A percentile compares a stretch with the other conserved stretches of the same genome.
These are phyloP conservation scores for Rostrohypoxylon terebratum DNA, from an alignment of 495 filamentous ascomycete genomes.

Conservation along the genomic window DNA sequence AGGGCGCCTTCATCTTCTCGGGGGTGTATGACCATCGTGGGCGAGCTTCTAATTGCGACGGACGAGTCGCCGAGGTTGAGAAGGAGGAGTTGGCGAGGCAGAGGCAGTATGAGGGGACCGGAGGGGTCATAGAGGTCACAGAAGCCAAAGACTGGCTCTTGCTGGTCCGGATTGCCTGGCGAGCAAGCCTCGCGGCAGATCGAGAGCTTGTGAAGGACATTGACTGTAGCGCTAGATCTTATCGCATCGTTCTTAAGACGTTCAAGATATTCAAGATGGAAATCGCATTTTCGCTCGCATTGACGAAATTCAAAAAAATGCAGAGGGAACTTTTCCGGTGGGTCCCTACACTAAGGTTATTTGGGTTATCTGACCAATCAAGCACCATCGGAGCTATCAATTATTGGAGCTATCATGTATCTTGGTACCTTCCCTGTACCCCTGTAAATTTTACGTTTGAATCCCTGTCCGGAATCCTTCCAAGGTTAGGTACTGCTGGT, in stretches of 20 bases:
- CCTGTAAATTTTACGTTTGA: not conserved
- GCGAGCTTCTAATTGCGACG: slow-evolving; percentile 26
- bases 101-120: slow-evolving; percentile 17
- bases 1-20: slow-evolving; percentile 79
- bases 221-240: slow-evolving; percentile 26
- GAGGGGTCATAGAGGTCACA: too few species aligned
- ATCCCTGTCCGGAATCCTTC: not conserved
- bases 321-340: slow-evolving; percentile 40
- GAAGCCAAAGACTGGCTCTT: slow-evolving; percentile 22
- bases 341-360: slow-evolving; percentile 7
- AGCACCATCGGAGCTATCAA: not conserved
- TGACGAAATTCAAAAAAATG: slow-evolving; percentile 11
- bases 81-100: slow-evolving; percentile 36
- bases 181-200: slow-evolving; percentile 39
- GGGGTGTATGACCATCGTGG: slow-evolving; percentile 90
- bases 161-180: slow-evolving; percentile 38
- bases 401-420: not conserved
- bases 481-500: too few species aligned
- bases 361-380: slow-evolving; percentile 31
- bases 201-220: slow-evolving; percentile 45
- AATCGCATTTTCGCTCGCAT: slow-evolving; percentile 11
- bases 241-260: slow-evolving; percentile 26
- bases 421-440: not conserved
- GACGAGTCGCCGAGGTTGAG: slow-evolving; percentile 38
- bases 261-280: slow-evolving; percentile 10